Evolutionary conservation across 768 basidiomycete species (phyloP).

Genomic region (Termitomyces sp.): DNA sequence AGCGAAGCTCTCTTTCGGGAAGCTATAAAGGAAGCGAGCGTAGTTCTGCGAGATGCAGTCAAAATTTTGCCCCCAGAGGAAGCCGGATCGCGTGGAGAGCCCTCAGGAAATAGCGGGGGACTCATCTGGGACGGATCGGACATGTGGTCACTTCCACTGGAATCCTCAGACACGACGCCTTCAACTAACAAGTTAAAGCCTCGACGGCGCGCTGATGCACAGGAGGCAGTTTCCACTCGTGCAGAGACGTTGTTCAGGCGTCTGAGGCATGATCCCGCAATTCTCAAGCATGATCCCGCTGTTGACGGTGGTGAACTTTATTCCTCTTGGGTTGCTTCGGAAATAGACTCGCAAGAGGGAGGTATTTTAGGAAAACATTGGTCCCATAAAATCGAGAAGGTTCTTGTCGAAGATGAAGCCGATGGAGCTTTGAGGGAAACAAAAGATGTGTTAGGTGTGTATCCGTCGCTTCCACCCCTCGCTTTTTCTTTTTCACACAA

Average conservation of each 20-base stretch:
- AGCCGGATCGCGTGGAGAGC: not conserved
- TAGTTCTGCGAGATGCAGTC: slow-evolving; percentile 81
- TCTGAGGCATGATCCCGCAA: slow-evolving; percentile 66
- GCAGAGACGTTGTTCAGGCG: slow-evolving; percentile 73
- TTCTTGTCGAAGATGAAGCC: slow-evolving; percentile 45
- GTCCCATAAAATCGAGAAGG: slow-evolving; percentile 41
- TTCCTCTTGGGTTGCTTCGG: slow-evolving; percentile 46
- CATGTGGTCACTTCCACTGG: slow-evolving; percentile 71
- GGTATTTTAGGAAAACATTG: slow-evolving; percentile 57
- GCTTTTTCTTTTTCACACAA: not conserved
- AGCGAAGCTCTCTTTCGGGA: slow-evolving; percentile 60
- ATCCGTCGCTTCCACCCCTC: slow-evolving; percentile 1
- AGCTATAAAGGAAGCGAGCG: slow-evolving; percentile 75
- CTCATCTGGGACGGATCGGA: slow-evolving; percentile 83
- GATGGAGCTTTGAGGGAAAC: slow-evolving; percentile 48
- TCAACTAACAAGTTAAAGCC: slow-evolving; percentile 3
- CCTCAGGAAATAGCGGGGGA: slow-evolving; percentile 21
- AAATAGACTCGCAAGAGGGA: slow-evolving; percentile 47
- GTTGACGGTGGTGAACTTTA: slow-evolving; percentile 54
- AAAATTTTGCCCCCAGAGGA: slow-evolving; percentile 86
- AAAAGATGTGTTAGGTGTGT: slow-evolving; percentile 54
- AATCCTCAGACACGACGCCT: slow-evolving; percentile 16
- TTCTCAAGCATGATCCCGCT: slow-evolving; percentile 73
- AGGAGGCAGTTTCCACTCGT: slow-evolving; percentile 60
- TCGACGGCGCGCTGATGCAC: slow-evolving; percentile 26